Evolutionary conservation across 495 filamentous ascomycete species (phyloP), one percentile per base, ranked within the genome.

Genomic region (Neurospora terricola): DNA sequence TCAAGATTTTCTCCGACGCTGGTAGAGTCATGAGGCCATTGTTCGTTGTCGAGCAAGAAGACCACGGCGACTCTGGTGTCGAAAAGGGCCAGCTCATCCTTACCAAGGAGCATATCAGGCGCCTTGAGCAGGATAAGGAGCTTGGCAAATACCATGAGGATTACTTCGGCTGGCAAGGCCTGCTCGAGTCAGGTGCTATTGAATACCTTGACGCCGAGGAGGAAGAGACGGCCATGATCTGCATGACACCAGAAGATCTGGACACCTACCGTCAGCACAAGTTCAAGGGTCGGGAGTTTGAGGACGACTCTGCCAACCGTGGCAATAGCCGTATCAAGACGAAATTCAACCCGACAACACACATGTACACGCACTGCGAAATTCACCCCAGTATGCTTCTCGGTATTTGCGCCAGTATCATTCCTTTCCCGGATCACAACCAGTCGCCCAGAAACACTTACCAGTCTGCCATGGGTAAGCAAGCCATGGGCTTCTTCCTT

Each of bases 391-490:
- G 93, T 85, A 99, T 98, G 96, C 94, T 99, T 81, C 84, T 98
- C 69, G 96, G 96, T 74, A 94, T 98, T 72, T 98, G 96, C 79
- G 96, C 96, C 72, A 97, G 93, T 86, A 98, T 99, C 82, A 99
- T 99, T 85, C 96, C 96, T 0, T 99, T 98, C 88, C 96, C 96
- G 6, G 96, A 99, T 82, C 96, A 99, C 84, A 99, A 99, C 80
- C 96, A 94, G 82, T 97, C 94, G 73, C 96, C 96, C 74, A 89
- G 96, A 90, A 98, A 98, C 80, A 99, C 96, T 5, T 98, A 98
- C 83, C 96, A 99, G 79, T 97, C 96, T 77, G 96, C 96, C 78
- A 99, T 99, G 96, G 96, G 96, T 84, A 99, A 99, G 84, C 96
- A 99, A 87, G 96, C 96, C 69, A 99, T 99, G 96, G 96, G 96